phyloP scores from a whole-genome alignment of 805 yeast genomes.

The Kluyveromyces siamensis region DNA sequence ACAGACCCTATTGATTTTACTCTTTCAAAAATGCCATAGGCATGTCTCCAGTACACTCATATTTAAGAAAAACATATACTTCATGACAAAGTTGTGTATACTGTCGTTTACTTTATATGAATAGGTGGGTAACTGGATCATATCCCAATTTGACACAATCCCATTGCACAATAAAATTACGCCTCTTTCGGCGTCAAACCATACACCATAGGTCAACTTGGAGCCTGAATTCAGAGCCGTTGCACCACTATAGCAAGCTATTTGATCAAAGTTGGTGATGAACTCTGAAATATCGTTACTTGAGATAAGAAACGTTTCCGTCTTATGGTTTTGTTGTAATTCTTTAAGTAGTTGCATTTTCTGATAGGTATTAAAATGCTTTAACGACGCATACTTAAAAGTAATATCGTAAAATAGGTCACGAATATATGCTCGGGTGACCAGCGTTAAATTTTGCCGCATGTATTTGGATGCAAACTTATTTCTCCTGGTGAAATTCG shows the following conservation, averaged over 20 bases:
- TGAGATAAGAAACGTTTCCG: background rate
- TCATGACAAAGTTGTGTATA: slow-evolving; percentile 5
- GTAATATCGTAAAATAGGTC: slow-evolving; percentile 6
- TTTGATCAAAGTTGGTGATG: background rate
- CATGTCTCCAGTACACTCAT: slow-evolving; percentile 15
- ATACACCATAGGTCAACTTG: slow-evolving; percentile 10
- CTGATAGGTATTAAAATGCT: too few species aligned
- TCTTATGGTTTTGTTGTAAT: background rate
- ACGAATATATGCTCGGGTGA: slow-evolving; percentile 5
- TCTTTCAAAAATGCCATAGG: slow-evolving; percentile 2
- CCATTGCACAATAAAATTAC: slow-evolving; percentile 13
- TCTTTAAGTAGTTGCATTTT: background rate
- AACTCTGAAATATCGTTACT: background rate
- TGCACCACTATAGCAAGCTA: background rate
- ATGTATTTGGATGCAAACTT: slow-evolving; percentile 1
- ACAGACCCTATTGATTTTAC: background rate
- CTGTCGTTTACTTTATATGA: slow-evolving; percentile 8
- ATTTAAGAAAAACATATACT: slow-evolving; percentile 15
- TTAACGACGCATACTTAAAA: slow-evolving; percentile 3
- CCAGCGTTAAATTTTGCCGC: slow-evolving; percentile 3
- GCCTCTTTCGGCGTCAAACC: slow-evolving; percentile 18
- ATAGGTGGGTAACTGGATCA: slow-evolving; percentile 7
- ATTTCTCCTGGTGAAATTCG: background rate
- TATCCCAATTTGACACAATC: background rate
- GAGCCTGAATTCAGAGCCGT: background rate